These are phyloP conservation scores for Sodiomyces alkalinus DNA, from an alignment of 2,329 filamentous ascomycete genomes.

Conservation along the genomic window DNA sequence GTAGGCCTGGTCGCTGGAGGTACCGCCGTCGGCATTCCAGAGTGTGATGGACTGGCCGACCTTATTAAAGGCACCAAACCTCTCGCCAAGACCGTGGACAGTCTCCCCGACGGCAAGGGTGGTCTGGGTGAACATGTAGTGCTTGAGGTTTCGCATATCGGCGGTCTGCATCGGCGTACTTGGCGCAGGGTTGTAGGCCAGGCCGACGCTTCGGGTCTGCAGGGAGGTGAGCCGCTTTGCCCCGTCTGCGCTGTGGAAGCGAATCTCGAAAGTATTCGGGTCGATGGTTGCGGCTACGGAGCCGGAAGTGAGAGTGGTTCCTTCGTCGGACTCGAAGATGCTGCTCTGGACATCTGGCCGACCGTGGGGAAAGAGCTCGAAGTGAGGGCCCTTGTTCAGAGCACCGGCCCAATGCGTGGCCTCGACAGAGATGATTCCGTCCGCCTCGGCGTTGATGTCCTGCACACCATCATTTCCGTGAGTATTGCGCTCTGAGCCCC, in stretches of 20 bases:
- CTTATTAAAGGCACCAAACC: conserved; percentile 65
- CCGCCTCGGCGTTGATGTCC: conserved; percentile 20
- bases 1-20: conserved; percentile 54
- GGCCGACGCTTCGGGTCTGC: conserved; percentile 22
- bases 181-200: conserved; percentile 18
- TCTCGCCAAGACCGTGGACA: conserved; percentile 59
- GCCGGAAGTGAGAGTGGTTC: conserved; percentile 20
- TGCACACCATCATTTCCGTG: no score
- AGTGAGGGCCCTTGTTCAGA: conserved; percentile 20
- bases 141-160: conserved; percentile 27
- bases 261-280: conserved; percentile 21
- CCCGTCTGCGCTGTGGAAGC: conserved; percentile 21
- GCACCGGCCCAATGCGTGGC: conserved; percentile 23
- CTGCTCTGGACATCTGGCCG: conserved; percentile 14
- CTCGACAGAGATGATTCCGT: conserved; percentile 24
- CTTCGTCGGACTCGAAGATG: conserved; percentile 16
- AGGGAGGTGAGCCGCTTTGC: conserved; percentile 21
- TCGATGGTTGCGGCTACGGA: conserved; percentile 19
- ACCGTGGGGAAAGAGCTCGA: conserved; percentile 22
- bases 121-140: conserved; percentile 43
- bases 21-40: conserved; percentile 50
- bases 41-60: conserved; percentile 55
- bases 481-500: no score
- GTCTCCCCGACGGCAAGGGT: conserved; percentile 44
- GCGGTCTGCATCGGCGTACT: conserved; percentile 18